Evolutionary conservation across 2,329 filamentous ascomycete species (phyloP).

Genomic region (Microdochium paspali): DNA sequence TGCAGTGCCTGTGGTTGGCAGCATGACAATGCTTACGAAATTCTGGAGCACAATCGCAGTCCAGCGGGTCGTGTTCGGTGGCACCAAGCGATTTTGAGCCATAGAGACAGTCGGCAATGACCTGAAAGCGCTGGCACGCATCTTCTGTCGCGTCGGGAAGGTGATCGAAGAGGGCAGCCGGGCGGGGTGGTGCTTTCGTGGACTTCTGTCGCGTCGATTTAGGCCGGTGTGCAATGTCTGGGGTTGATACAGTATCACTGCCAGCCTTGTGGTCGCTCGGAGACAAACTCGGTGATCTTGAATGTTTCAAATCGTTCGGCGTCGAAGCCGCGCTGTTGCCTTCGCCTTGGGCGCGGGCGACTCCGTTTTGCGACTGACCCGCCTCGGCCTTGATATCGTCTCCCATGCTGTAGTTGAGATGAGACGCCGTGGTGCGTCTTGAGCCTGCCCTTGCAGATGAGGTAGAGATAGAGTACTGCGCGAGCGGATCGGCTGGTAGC

Average conservation of each 20-base stretch:
- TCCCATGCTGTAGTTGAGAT: neutral
- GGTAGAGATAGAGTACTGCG: neutral
- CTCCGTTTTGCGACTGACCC: slow-evolving; percentile 19
- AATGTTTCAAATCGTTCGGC: slow-evolving; percentile 29
- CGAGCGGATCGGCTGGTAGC: neutral
- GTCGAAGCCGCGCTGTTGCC: slow-evolving; percentile 26
- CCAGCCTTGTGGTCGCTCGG: slow-evolving; percentile 35
- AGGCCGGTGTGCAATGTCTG: slow-evolving; percentile 45
- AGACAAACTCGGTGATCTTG: slow-evolving; percentile 31
- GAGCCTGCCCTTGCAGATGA: neutral
- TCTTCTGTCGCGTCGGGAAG: slow-evolving; percentile 71
- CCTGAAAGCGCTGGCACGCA: slow-evolving; percentile 65
- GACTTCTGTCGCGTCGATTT: slow-evolving; percentile 67
- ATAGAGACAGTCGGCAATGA: slow-evolving; percentile 81
- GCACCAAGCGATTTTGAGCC: slow-evolving; percentile 84
- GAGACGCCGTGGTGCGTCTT: neutral
- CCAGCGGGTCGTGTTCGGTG: slow-evolving; percentile 81
- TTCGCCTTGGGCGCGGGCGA: slow-evolving; percentile 29
- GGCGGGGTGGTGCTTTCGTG: slow-evolving; percentile 55
- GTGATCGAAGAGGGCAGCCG: slow-evolving; percentile 60
- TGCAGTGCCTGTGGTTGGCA: slow-evolving; percentile 4
- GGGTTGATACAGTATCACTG: slow-evolving; percentile 37
- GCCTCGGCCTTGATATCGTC: slow-evolving; percentile 35
- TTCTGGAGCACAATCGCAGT: slow-evolving; percentile 91
- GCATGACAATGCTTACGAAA: slow-evolving; percentile 62